Conservation (phyloP, 2,329 filamentous ascomycete species). For the Shiraia sp. region DNA sequence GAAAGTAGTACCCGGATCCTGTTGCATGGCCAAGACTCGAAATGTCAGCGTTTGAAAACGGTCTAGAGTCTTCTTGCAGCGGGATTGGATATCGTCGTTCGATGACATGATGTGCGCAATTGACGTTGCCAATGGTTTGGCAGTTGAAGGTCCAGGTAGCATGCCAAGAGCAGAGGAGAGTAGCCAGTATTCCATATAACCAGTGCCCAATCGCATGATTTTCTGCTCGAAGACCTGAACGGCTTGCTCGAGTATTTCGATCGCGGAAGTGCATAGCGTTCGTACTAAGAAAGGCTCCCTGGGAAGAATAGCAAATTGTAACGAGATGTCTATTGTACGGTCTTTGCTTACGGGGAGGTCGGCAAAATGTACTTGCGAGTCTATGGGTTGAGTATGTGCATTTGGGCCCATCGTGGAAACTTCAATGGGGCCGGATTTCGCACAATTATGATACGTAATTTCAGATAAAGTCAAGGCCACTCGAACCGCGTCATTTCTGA, state of each 20-base stretch:
- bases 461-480: slow-evolving; percentile 30
- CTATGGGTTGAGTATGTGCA: slow-evolving; percentile 8
- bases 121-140: slow-evolving; percentile 13
- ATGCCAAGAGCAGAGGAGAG: slow-evolving; percentile 36
- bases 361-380: slow-evolving; percentile 5
- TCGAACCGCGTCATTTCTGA: slow-evolving; percentile 38
- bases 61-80: slow-evolving; percentile 32
- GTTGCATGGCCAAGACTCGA: slow-evolving; percentile 35
- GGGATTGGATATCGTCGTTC: slow-evolving; percentile 18
- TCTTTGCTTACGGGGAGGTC: slow-evolving; percentile 1
- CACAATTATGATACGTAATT: slow-evolving; percentile 32
- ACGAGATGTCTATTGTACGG: slow-evolving; percentile 6
- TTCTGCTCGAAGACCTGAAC: slow-evolving; percentile 37
- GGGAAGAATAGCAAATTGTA: slow-evolving; percentile 25
- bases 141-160: slow-evolving; percentile 25
- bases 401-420: slow-evolving; percentile 4
- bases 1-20: slow-evolving; percentile 27
- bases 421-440: slow-evolving; percentile 6
- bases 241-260: slow-evolving; percentile 36
- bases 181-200: slow-evolving; percentile 43
- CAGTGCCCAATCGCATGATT: slow-evolving; percentile 40
- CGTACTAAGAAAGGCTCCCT: slow-evolving; percentile 28
- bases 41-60: slow-evolving; percentile 32
- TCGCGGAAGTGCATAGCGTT: slow-evolving; percentile 28
- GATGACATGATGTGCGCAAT: slow-evolving; percentile 19